A percentile compares a stretch with the other conserved stretches of the same genome.
These are phyloP conservation scores for Aspergillus sp. DNA, from an alignment of 2,329 filamentous ascomycete species.

Conservation along the genomic window DNA sequence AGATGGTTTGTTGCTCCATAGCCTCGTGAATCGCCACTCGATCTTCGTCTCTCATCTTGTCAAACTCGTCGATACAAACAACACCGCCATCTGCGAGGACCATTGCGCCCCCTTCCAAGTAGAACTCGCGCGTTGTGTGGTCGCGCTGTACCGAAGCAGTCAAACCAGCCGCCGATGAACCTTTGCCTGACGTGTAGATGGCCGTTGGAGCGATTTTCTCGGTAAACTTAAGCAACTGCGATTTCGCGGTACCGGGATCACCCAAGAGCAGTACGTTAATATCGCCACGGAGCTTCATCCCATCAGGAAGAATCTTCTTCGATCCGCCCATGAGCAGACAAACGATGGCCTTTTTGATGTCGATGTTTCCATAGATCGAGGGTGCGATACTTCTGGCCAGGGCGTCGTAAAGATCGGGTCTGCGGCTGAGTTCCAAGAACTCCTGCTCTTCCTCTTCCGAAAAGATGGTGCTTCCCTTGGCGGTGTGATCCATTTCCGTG, in stretches of 20 bases:
- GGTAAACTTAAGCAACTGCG: conserved; percentile 92
- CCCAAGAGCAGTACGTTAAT: conserved; percentile 96
- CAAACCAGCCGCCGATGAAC: conserved; percentile 91
- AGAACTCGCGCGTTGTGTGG: conserved; percentile 86
- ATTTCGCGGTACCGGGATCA: conserved; percentile 97
- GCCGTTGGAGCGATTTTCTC: conserved; percentile 93
- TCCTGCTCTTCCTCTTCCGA: conserved; percentile 96
- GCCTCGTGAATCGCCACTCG: conserved; percentile 97
- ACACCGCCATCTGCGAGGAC: conserved; percentile 93
- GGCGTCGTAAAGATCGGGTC: conserved; percentile 82
- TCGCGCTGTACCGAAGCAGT: conserved; percentile 95
- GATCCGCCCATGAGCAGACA: conserved; percentile 89
- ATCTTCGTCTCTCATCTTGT: conserved; percentile 99
- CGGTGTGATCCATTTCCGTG: conserved; percentile 78
- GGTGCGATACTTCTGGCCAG: conserved; percentile 91
- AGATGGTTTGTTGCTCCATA: conserved; percentile 99
- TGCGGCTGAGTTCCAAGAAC: conserved; percentile 79
- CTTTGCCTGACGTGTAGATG: conserved; percentile 97
- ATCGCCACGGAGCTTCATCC: conserved; percentile 94
- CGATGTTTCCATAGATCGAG: conserved; percentile 89
- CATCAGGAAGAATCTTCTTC: conserved; percentile 94
- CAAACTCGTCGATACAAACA: conserved; percentile 97
- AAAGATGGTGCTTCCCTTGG: conserved; percentile 74
- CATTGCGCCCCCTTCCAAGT: conserved; percentile 96
- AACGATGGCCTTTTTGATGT: conserved; percentile 96